These are phyloP conservation scores for Colletotrichum musae DNA, from an alignment of 2,329 filamentous ascomycete species.

Conservation along the genomic window DNA sequence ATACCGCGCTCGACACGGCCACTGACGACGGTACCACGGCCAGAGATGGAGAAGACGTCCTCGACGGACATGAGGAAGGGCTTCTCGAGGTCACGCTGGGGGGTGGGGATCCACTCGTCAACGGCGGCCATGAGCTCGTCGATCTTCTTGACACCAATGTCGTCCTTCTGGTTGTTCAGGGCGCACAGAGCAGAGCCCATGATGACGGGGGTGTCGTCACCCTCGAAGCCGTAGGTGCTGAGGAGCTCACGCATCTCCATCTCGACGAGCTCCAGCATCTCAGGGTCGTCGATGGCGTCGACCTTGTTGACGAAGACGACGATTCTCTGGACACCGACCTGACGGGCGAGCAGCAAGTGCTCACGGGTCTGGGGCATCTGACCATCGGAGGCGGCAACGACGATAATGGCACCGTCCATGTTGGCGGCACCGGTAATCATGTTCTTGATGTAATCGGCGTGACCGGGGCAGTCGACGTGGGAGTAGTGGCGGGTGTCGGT, in stretches of 20 bases:
- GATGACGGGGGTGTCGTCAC: constrained; percentile 96
- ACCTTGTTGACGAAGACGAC: constrained; percentile 99
- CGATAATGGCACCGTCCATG: constrained; percentile 99
- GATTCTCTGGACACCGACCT: constrained; percentile 98
- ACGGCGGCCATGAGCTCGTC: constrained; percentile 92
- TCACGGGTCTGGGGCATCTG: constrained; percentile 99
- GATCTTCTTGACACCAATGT: constrained; percentile 90
- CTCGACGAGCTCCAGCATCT: constrained; percentile 99
- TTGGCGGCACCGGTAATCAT: constrained; percentile 99
- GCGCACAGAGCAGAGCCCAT: constrained; percentile 97
- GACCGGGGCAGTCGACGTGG: constrained; percentile 99
- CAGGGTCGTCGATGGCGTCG: constrained; percentile 95
- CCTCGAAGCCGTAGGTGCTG: constrained; percentile 93
- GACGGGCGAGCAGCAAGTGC: constrained; percentile 96
- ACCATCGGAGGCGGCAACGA: constrained; percentile 97
- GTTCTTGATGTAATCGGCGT: constrained; percentile 99
- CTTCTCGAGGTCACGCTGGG: constrained; percentile 94
- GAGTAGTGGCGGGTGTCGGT: constrained; percentile 97
- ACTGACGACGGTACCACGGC: constrained; percentile 96
- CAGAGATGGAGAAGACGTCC: constrained; percentile 90
- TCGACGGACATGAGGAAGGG: constrained; percentile 99
- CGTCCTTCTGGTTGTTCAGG: constrained; percentile 86
- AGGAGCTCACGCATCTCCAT: constrained; percentile 99
- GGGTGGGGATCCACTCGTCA: constrained; percentile 96
- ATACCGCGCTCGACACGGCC: constrained; percentile 97